Evolutionary conservation across 2,329 filamentous ascomycete species (phyloP).

Genomic region (Verticillium nubilum): DNA sequence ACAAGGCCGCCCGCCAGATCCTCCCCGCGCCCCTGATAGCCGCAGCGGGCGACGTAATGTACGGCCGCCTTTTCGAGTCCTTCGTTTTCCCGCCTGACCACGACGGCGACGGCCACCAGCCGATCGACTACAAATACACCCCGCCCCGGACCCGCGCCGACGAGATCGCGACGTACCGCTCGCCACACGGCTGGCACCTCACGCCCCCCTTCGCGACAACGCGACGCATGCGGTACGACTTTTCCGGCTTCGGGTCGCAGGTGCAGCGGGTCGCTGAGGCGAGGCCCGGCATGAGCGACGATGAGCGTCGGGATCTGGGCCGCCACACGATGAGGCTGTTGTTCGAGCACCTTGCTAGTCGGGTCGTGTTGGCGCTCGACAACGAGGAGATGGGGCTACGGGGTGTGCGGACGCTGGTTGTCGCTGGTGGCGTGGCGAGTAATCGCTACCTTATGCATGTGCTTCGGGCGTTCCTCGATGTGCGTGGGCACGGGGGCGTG

Average conservation of each 20-base stretch:
- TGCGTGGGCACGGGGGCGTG: conserved; percentile 58
- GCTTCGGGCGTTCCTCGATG: conserved; percentile 49
- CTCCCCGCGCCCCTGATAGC: conserved; percentile 57
- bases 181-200: conserved; percentile 55
- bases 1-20: conserved; percentile 77
- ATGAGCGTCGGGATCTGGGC: conserved; percentile 65
- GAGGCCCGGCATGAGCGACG: conserved; percentile 29
- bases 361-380: conserved; percentile 63
- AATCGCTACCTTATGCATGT: conserved; percentile 75
- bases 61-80: conserved; percentile 70
- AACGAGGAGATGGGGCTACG: conserved; percentile 19
- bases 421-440: conserved; percentile 86
- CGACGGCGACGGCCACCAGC: conserved; percentile 6
- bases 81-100: conserved; percentile 63
- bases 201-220: conserved; percentile 58
- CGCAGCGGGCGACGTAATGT: conserved; percentile 61
- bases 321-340: conserved; percentile 69
- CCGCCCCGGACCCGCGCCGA: conserved; percentile 53
- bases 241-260: conserved; percentile 64
- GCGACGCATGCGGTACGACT: conserved; percentile 62
- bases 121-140: conserved; percentile 41
- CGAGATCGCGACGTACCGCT: conserved; percentile 42
- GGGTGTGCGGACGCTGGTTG: conserved; percentile 60
- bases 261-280: conserved; percentile 50
- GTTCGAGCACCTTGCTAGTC: conserved; percentile 81